Conservation (phyloP, 192 early-diverging fungal genomes). For the Linnemannia zychae region DNA sequence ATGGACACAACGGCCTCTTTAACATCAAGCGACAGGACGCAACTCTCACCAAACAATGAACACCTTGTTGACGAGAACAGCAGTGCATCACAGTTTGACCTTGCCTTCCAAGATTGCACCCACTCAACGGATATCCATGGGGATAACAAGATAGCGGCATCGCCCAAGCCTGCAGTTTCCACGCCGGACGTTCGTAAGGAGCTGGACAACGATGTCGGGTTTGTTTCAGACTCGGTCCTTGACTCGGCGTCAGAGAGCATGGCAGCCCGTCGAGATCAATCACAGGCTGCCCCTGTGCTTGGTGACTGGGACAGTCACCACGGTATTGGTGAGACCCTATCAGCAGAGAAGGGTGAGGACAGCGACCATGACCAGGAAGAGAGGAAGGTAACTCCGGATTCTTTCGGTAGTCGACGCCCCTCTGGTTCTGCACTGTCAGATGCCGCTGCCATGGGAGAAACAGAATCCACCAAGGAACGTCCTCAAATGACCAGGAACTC, state of each 20-base stretch:
- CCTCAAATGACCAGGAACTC: constrained; percentile 6
- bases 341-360: not conserved
- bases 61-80: not conserved
- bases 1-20: constrained; percentile 33
- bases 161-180: not conserved
- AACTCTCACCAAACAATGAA: not conserved
- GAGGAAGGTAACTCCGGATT: not conserved
- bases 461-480: not conserved
- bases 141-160: not conserved
- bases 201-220: constrained; percentile 32
- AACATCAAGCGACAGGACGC: not conserved
- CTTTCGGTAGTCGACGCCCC: not conserved
- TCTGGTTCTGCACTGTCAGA: not conserved
- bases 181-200: constrained; percentile 4
- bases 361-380: not conserved
- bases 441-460: not conserved
- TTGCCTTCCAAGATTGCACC: not conserved
- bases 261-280: constrained; percentile 1
- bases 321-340: constrained; percentile 10
- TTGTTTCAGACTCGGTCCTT: constrained; percentile 42
- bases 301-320: constrained; percentile 28
- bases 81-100: not conserved
- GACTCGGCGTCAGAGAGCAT: constrained; percentile 26
- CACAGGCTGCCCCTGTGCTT: not conserved
- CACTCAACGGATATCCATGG: not conserved